Evolutionary conservation across 345 rosid genomes (phyloP).

Genomic region (Eucalyptus caleyi): DNA sequence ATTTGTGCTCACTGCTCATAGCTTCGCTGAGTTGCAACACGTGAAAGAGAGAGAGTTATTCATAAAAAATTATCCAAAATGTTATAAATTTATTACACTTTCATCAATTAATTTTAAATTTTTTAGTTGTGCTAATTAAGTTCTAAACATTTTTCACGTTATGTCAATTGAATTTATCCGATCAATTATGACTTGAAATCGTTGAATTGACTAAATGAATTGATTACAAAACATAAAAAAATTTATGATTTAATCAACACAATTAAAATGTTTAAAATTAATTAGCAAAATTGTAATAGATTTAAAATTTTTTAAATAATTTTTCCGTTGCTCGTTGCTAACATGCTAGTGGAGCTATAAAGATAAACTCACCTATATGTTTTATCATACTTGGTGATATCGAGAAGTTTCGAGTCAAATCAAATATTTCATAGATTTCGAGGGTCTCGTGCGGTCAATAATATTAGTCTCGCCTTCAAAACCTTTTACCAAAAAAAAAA

Average conservation of each 20-base stretch:
- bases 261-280: rapidly evolving
- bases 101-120: too few relatives aligned
- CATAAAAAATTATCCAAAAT: not conserved
- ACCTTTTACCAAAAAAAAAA: not conserved
- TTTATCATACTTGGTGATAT: not conserved
- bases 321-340: not conserved
- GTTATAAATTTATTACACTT: too few relatives aligned
- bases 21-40: not conserved
- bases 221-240: too few relatives aligned
- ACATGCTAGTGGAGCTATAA: not conserved
- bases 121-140: rapidly evolving
- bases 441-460: not conserved
- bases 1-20: not conserved
- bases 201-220: too few relatives aligned
- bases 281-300: too few relatives aligned
- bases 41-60: not conserved
- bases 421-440: not conserved
- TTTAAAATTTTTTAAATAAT: rapidly evolving
- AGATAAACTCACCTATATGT: not conserved
- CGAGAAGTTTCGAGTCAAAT: not conserved
- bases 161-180: too few relatives aligned
- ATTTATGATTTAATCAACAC: rapidly evolving
- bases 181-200: too few relatives aligned
- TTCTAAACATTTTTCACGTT: too few relatives aligned
- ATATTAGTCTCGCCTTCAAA: not conserved